Percentiles rank a stretch among this genome's conserved stretches.
These are phyloP conservation scores for Alternaria tenuissima DNA, from an alignment of 2,329 filamentous ascomycete species.

Conservation along the genomic window DNA sequence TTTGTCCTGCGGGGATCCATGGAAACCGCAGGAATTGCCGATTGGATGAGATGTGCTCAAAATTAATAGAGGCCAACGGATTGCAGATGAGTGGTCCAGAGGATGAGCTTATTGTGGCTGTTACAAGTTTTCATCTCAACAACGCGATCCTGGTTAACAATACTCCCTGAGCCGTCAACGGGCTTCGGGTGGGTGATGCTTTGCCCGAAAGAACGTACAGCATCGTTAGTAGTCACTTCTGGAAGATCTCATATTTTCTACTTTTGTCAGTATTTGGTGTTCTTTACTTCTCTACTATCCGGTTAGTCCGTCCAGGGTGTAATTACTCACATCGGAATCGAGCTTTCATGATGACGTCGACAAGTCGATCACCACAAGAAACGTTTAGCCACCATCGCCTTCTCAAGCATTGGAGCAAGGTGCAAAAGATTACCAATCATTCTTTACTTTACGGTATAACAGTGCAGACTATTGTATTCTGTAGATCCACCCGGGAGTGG, in stretches of 20 bases:
- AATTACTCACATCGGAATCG: neutral
- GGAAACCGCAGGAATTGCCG: accelerated
- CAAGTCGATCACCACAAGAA: neutral
- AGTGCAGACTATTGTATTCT: neutral
- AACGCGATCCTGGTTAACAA: neutral
- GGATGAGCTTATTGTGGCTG: neutral
- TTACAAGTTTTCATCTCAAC: neutral
- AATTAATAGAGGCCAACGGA: neutral
- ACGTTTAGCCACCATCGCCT: neutral
- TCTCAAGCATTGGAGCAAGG: neutral
- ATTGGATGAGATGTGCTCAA: neutral
- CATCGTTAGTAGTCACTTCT: accelerated
- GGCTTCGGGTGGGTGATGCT: neutral
- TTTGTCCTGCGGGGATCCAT: neutral
- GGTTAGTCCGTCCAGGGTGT: neutral
- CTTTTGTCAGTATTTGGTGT: neutral
- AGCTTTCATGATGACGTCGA: constrained; percentile 2
- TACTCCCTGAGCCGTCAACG: neutral
- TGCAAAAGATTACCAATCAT: neutral
- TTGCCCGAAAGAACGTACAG: neutral
- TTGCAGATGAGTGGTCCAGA: neutral
- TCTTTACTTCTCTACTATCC: neutral
- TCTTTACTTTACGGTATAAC: neutral
- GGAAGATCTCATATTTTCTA: neutral
- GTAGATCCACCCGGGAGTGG: neutral